Conservation (phyloP, 306 rosid genomes). For the Morella rubra region DNA sequence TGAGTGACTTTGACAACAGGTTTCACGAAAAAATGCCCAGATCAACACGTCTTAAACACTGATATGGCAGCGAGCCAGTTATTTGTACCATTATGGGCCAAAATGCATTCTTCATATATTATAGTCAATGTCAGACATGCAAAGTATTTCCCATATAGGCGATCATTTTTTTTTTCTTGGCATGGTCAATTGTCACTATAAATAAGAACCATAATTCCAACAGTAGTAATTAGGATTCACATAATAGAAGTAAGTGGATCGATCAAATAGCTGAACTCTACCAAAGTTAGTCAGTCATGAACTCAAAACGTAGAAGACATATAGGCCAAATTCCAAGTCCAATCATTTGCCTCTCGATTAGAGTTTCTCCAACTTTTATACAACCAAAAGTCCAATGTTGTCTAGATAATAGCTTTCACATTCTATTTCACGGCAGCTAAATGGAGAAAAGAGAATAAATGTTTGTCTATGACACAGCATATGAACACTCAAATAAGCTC, state of each 20-base stretch:
- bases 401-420: background rate
- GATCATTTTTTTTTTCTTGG: too few species aligned
- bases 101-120: background rate
- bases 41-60: background rate
- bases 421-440: background rate
- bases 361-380: background rate
- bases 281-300: background rate
- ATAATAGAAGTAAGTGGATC: too few species aligned
- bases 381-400: background rate
- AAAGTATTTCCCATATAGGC: background rate
- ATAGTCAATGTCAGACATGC: background rate
- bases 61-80: background rate
- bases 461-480: background rate
- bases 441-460: background rate
- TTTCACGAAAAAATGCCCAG: background rate
- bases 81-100: background rate
- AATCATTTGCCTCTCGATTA: background rate
- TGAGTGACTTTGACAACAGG: background rate
- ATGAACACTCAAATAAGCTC: background rate
- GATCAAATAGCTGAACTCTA: background rate
- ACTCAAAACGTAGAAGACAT: background rate
- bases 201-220: too few species aligned
- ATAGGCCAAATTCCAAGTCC: background rate
- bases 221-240: background rate
- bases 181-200: too few species aligned